Conservation (phyloP, 805 yeast species). For the Metschnikowia dekortorum region DNA sequence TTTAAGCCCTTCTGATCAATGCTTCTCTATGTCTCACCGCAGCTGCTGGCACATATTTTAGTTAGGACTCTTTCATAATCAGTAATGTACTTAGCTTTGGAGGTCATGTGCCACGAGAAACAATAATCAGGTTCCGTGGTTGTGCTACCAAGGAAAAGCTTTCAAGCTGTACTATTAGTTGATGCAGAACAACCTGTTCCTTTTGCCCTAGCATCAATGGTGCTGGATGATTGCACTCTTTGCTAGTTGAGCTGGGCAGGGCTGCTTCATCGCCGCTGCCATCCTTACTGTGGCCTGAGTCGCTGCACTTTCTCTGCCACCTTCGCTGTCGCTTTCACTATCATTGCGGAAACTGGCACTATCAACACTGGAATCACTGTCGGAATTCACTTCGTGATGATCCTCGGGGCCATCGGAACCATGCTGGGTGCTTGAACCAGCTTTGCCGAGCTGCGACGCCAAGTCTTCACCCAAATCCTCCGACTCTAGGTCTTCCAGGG, state of each 20-base stretch:
- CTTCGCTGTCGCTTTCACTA: slow-evolving; percentile 20
- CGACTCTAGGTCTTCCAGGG: neutral
- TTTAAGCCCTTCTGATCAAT: too few relatives aligned
- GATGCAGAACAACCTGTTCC: neutral
- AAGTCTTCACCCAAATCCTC: slow-evolving; percentile 2
- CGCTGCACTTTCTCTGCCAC: slow-evolving; percentile 19
- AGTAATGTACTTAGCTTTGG: too few relatives aligned
- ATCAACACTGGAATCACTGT: slow-evolving; percentile 7
- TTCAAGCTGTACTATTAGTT: too few relatives aligned
- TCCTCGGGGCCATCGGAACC: neutral
- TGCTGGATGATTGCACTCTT: too few relatives aligned
- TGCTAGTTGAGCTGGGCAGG: too few relatives aligned
- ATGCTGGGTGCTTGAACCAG: neutral
- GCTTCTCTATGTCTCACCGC: too few relatives aligned
- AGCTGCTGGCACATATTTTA: too few relatives aligned
- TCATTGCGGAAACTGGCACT: slow-evolving; percentile 14
- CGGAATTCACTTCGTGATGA: neutral
- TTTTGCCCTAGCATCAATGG: too few relatives aligned
- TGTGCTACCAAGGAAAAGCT: too few relatives aligned
- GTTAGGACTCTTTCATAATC: too few relatives aligned
- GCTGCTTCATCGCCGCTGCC: neutral
- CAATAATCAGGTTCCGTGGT: too few relatives aligned
- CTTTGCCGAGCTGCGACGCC: neutral
- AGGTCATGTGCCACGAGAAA: too few relatives aligned
- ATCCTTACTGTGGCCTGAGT: slow-evolving; percentile 7